Evolutionary conservation across 2,329 filamentous ascomycete genomes (phyloP).

Genomic region (Aspergillus pseudotamarii): DNA sequence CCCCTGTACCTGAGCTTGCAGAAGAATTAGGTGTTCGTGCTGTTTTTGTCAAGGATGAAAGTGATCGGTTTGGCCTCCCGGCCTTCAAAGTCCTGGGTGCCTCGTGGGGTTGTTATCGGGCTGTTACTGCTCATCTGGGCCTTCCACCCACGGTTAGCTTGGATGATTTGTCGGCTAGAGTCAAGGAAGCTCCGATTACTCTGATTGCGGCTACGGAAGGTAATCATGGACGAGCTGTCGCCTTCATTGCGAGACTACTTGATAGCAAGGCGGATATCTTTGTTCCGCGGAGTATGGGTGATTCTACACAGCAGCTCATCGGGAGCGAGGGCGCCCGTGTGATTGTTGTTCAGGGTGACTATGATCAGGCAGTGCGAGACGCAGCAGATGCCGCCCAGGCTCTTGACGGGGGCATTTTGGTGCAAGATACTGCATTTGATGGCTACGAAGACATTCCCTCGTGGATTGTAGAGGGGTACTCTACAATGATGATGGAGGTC

Average conservation of each 20-base stretch:
- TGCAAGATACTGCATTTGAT: slow-evolving; percentile 70
- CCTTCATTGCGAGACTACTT: slow-evolving; percentile 66
- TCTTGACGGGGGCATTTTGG: slow-evolving; percentile 53
- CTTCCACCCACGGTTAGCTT: slow-evolving; percentile 50
- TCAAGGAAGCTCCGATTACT: slow-evolving; percentile 37
- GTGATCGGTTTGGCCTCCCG: slow-evolving; percentile 66
- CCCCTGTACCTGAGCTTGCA: slow-evolving; percentile 58
- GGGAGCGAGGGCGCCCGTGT: slow-evolving; percentile 65
- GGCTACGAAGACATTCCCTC: slow-evolving; percentile 68
- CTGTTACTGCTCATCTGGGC: slow-evolving; percentile 51
- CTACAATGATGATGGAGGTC: slow-evolving; percentile 70
- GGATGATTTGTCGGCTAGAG: slow-evolving; percentile 43
- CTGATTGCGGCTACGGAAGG: slow-evolving; percentile 72
- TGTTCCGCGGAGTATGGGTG: slow-evolving; percentile 63
- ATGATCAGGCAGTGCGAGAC: slow-evolving; percentile 63
- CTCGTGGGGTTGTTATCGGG: slow-evolving; percentile 69
- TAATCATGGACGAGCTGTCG: slow-evolving; percentile 75
- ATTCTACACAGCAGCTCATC: slow-evolving; percentile 58
- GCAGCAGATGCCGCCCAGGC: slow-evolving; percentile 47
- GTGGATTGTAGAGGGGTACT: slow-evolving; percentile 79
- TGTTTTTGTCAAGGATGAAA: slow-evolving; percentile 73
- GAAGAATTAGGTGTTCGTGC: slow-evolving; percentile 58
- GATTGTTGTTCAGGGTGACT: slow-evolving; percentile 58
- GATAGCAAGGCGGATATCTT: slow-evolving; percentile 60
- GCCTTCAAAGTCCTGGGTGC: slow-evolving; percentile 82